Base-by-base conservation (phyloP, 1,284 basidiomycete genomes). In the Irpex rosettiformis region DNA sequence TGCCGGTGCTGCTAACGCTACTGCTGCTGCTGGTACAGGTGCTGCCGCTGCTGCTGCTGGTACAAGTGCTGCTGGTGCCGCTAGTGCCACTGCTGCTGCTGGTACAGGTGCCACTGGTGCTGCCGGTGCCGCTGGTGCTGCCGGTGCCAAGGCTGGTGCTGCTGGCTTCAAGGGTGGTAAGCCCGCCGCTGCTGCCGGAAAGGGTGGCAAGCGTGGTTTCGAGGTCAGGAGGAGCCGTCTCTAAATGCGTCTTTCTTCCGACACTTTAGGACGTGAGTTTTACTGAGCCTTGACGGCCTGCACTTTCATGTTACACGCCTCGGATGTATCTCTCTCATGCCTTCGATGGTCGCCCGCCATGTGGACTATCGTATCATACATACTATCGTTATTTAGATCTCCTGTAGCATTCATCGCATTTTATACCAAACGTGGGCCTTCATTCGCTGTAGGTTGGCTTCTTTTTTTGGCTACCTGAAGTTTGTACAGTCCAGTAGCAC, bases 1-100 rank as follows among this genome's bases (percentile, higher is more conserved):
- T 29, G 18, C 48, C 27, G 48, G 48, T 51, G 48, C 48, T 51
- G 60, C 60, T 29, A 21, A 58, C 49, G 55, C 60, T 33, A 54
- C 58, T 40, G 49, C 59, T 21, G 53, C 59, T 49, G 54, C 60
- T n/a, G 53, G 56, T 49, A 51, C 60, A 21, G 24, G 16, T 2
- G 48, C 48, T 16, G 18, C 48, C 56, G 48, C 22, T 4, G 48
- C 48, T 28, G 18, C 48, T 6, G 18, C 22, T 6, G 24, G 24
- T 28, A 24, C 48, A 25, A 24, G 22, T 28, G 25, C 48, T 27
- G 61, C 62, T 3, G 49, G 60, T 43, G 53, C 58, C 6, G 57
- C 63, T 51, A 40, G 53, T 33, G 63, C 59, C 10, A 48, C 59
- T 69, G 77, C 77, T 42, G 79, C 81, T 13, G 27, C 56, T 22